Conservation (phyloP, 306 rosid genomes). For the Dalbergia cultrata region DNA sequence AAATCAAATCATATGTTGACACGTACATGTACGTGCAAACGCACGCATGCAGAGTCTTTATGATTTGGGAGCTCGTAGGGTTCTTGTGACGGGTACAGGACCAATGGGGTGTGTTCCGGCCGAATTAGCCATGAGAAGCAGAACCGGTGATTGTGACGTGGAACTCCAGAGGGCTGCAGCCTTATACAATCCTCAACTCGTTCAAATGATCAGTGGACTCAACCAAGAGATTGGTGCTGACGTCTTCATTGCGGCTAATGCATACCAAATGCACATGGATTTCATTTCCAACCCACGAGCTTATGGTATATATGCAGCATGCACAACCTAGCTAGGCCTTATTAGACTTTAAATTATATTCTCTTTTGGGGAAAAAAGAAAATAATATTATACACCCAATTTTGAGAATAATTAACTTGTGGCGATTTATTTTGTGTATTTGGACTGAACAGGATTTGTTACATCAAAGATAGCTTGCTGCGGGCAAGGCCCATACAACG, state of each 20-base stretch:
- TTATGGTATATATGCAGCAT: slow-evolving; percentile 52
- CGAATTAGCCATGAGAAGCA: slow-evolving; percentile 65
- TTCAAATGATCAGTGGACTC: slow-evolving; percentile 49
- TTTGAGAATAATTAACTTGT: no score
- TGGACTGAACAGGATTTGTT: slow-evolving; percentile 60
- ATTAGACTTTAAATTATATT: background rate
- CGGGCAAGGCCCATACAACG: slow-evolving; percentile 85
- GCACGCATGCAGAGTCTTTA: slow-evolving; percentile 61
- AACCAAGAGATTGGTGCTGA: slow-evolving; percentile 61
- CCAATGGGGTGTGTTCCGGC: slow-evolving; percentile 87
- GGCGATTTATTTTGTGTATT: background rate
- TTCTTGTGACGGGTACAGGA: slow-evolving; percentile 79
- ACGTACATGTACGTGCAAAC: background rate
- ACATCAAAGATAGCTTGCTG: slow-evolving; percentile 77
- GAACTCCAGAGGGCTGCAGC: slow-evolving; percentile 75
- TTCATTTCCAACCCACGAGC: slow-evolving; percentile 67
- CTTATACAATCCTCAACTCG: slow-evolving; percentile 75
- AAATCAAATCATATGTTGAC: no score
- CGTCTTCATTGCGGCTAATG: slow-evolving; percentile 69
- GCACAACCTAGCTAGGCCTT: background rate
- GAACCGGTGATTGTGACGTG: slow-evolving; percentile 60
- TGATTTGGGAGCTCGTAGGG: slow-evolving; percentile 73
- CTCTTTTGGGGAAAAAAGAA: no score
- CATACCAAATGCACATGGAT: slow-evolving; percentile 68
- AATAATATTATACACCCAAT: no score